phyloP scores from a whole-genome alignment of 805 yeast genomes.

The Saccharomycopsis guyanensis region DNA sequence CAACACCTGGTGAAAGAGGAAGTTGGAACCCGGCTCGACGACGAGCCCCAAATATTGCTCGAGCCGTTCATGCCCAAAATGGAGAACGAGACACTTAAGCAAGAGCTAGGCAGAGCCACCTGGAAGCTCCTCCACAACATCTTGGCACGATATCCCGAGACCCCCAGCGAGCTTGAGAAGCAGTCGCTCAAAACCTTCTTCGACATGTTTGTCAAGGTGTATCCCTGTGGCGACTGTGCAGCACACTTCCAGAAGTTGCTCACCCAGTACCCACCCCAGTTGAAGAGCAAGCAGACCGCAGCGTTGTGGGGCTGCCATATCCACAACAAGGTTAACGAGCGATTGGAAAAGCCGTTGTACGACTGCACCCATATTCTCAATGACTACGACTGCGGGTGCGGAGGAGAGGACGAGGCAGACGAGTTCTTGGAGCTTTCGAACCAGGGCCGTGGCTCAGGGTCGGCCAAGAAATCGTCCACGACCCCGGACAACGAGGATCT shows the following conservation, averaged over 20 bases:
- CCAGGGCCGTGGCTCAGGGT: constrained; percentile 24
- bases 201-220: constrained; percentile 76
- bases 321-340: constrained; percentile 78
- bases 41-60: constrained; percentile 1
- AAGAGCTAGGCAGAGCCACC: constrained; percentile 77
- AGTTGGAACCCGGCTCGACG: not conserved
- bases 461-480: not conserved
- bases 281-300: constrained; percentile 66
- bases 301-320: constrained; percentile 95
- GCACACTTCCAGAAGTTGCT: constrained; percentile 74
- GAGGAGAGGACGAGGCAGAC: constrained; percentile 44
- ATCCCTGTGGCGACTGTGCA: constrained; percentile 98
- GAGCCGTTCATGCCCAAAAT: constrained; percentile 84
- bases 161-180: constrained; percentile 59
- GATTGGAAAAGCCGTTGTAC: constrained; percentile 60
- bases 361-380: constrained; percentile 83
- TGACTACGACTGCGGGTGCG: constrained; percentile 96
- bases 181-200: constrained; percentile 58
- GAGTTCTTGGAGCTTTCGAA: constrained; percentile 30
- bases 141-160: constrained; percentile 84
- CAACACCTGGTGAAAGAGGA: not conserved
- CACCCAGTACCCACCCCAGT: constrained; percentile 75
- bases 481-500: constrained; percentile 23
- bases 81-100: constrained; percentile 71
- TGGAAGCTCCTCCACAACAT: constrained; percentile 91